A percentile compares a stretch with the other conserved stretches of the same genome.
phyloP scores from a whole-genome alignment of 2,329 filamentous ascomycete species.

The Atkinsonella texensis region DNA sequence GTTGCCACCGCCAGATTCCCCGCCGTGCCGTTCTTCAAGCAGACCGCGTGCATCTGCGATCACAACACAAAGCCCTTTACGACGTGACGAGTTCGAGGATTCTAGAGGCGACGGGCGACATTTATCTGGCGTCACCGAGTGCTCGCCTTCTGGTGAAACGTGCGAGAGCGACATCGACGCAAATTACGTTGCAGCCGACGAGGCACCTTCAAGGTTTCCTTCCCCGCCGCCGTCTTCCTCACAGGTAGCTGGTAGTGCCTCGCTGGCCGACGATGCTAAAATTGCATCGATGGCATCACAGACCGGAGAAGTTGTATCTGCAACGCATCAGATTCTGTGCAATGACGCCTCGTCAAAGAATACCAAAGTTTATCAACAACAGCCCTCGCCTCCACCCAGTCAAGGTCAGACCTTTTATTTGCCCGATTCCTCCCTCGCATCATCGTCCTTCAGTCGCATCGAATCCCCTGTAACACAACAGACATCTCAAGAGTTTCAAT shows the following conservation, averaged over 20 bases:
- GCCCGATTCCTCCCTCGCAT: slow-evolving; percentile 11
- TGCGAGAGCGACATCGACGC: slow-evolving; percentile 1
- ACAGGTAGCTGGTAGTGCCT: slow-evolving; percentile 24
- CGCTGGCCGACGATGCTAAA: slow-evolving; percentile 29
- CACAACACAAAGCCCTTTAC: slow-evolving; percentile 15
- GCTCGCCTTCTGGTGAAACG: not conserved
- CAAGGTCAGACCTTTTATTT: slow-evolving; percentile 20
- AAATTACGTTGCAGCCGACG: slow-evolving; percentile 20
- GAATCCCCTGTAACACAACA: slow-evolving; percentile 1
- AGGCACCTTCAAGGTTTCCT: slow-evolving; percentile 35
- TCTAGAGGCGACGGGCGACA: not conserved
- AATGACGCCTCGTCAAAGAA: slow-evolving; percentile 10
- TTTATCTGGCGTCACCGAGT: not conserved
- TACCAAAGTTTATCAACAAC: slow-evolving; percentile 14
- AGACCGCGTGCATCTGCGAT: slow-evolving; percentile 12
- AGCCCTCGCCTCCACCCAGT: slow-evolving; percentile 25
- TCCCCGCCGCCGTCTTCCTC: slow-evolving; percentile 44
- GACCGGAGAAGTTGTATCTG: slow-evolving; percentile 17
- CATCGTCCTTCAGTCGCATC: slow-evolving; percentile 1
- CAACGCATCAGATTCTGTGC: slow-evolving; percentile 4
- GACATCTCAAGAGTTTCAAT: slow-evolving; percentile 18
- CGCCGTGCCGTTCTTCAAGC: slow-evolving; percentile 17
- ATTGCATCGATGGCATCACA: slow-evolving; percentile 37
- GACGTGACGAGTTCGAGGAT: slow-evolving; percentile 10
- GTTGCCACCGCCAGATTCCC: slow-evolving; percentile 9